A percentile compares a stretch with the other conserved stretches of the same genome.
phyloP scores from a whole-genome alignment of 331 rosid species.

The Phaseolus coccineus region DNA sequence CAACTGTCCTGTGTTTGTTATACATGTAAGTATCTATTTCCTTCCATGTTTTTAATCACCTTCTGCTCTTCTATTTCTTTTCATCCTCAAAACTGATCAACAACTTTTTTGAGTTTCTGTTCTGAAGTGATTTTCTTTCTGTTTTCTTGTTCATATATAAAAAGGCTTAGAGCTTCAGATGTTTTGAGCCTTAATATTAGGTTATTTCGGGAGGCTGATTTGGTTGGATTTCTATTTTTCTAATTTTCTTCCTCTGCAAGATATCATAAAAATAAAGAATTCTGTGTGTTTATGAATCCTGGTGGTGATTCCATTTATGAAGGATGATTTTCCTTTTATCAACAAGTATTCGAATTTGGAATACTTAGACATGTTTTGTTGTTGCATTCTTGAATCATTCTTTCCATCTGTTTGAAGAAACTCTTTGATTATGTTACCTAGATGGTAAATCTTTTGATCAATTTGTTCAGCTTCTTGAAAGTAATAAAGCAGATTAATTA shows the following conservation, averaged over 20 bases:
- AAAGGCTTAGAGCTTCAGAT: not conserved
- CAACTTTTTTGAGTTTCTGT: not conserved
- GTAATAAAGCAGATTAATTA: not conserved
- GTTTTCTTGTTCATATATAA: slow-evolving; percentile 8
- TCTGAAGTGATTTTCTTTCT: slow-evolving; percentile 6
- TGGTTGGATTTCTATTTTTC: slow-evolving; percentile 15
- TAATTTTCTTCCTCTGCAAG: not conserved
- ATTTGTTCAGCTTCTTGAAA: not conserved
- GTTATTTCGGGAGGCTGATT: slow-evolving; percentile 5
- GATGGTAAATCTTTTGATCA: not conserved
- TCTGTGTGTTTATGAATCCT: not conserved
- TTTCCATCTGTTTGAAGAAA: not conserved
- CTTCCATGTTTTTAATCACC: slow-evolving; percentile 21
- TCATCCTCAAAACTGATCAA: slow-evolving; percentile 8
- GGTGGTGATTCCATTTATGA: not conserved
- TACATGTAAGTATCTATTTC: slow-evolving; percentile 73
- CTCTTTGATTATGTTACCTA: slow-evolving; percentile 1
- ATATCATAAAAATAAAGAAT: slow-evolving; percentile 4
- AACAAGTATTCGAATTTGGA: not conserved
- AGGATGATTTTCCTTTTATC: slow-evolving; percentile 9
- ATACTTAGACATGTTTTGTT: not conserved
- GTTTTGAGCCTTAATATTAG: slow-evolving; percentile 5
- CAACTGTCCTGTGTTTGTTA: slow-evolving; percentile 79
- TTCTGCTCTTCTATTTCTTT: slow-evolving; percentile 29
- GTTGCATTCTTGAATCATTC: not conserved